Evolutionary conservation across 169 alveolate genomes (phyloP).

Genomic region (Plasmodium gaboni): DNA sequence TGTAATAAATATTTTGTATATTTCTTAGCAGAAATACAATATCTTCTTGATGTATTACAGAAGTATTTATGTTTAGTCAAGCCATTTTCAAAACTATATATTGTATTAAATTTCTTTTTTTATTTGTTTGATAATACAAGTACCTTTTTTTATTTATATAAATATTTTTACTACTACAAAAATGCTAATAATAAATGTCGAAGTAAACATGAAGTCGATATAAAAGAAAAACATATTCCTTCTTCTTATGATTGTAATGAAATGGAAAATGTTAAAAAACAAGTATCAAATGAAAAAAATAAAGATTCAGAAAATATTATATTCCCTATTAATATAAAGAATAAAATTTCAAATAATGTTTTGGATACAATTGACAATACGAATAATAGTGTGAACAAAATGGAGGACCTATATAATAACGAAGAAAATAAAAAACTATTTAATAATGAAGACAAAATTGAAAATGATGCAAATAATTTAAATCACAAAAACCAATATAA

Average conservation of each 20-base stretch:
- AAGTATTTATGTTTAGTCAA: slow-evolving; percentile 44
- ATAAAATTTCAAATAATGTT: not conserved
- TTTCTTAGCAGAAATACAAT: slow-evolving; percentile 73
- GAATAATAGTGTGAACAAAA: not conserved
- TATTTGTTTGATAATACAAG: slow-evolving; percentile 54
- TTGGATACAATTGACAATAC: not conserved
- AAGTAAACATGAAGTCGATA: not conserved
- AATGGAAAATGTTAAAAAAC: not conserved
- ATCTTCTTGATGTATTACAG: slow-evolving; percentile 17
- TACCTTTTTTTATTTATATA: slow-evolving; percentile 42
- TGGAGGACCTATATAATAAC: not conserved
- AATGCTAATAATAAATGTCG: not conserved
- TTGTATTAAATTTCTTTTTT: slow-evolving; percentile 69
- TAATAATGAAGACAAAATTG: slow-evolving; percentile 1
- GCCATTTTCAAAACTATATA: slow-evolving; percentile 59
- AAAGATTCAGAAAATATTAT: too few species aligned
- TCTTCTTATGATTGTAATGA: not conserved
- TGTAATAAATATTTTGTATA: slow-evolving; percentile 63
- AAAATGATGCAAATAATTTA: not conserved
- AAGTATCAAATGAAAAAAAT: not conserved
- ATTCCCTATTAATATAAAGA: not conserved
- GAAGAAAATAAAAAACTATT: not conserved
- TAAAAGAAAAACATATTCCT: not conserved
- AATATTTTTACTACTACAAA: slow-evolving; percentile 27
- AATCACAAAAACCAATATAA: not conserved